Base-by-base conservation (phyloP, 73 alveolate species). In the Symbiodinium natans region DNA sequence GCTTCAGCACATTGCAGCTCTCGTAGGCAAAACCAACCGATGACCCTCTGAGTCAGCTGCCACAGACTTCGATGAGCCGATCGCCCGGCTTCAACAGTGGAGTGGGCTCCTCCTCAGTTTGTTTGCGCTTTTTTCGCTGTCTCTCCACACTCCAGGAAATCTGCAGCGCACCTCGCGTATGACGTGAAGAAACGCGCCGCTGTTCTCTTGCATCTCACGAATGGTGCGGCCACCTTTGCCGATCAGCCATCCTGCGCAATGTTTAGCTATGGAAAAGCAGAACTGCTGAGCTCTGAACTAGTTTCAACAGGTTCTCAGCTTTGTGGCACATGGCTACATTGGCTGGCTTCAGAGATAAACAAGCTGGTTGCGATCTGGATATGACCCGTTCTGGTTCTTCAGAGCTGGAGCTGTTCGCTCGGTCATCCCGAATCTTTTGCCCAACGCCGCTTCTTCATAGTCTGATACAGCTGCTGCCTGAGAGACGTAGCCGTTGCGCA, bases 131-230 rank as follows among this genome's bases (percentile, higher is more conserved):
- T n/a, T n/a, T 46, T 6, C 59, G 59, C 13, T 46, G 59, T 46
- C 59, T 13, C 13, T 46, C 59, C 59, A 46, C 21, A 46, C 59
- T 46, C n/a, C n/a, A n/a, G n/a, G n/a, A n/a, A n/a, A n/a, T n/a
- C n/a, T n/a, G n/a, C n/a, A n/a, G n/a, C n/a, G n/a, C n/a, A n/a
- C n/a, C n/a, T 92, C 98, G n/a, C 98, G 98, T 36, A 92, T 71
- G 29, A 92, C 90, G 43, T 92, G 98, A 29, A 92, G 90, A 46
- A 92, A 92, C 5, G 98, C 98, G 23, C 98, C 98, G 41, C 98
- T 92, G 90, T 92, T 92, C 82, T 74, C 90, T 29, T 92, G 98
- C 98, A 92, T 92, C 98, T 92, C 98, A 13, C 98, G 88, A 82
- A 92, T 92, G 33, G 98, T 92, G 63, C 90, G 88, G 36, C 98